Evolutionary conservation across 495 filamentous ascomycete genomes (phyloP).

Genomic region (Hamigera avellanea): DNA sequence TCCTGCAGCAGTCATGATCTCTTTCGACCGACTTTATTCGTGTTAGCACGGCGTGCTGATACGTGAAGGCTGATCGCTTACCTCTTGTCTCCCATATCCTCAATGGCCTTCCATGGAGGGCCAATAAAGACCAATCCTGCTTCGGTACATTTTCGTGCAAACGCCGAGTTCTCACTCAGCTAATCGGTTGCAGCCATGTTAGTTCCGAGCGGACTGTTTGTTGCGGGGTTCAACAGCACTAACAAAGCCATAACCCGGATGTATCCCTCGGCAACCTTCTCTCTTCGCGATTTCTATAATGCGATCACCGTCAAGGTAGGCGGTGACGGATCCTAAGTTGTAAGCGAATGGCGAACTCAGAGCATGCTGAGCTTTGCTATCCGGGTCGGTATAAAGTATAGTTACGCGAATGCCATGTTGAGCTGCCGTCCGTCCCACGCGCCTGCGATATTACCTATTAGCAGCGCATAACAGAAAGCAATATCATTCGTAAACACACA

Average conservation of each 20-base stretch:
- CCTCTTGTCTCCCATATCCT: slow-evolving; percentile 96
- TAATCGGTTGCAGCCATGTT: slow-evolving; percentile 5
- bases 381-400: slow-evolving; percentile 89
- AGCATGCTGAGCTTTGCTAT: slow-evolving; percentile 80
- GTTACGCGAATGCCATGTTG: slow-evolving; percentile 87
- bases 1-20: slow-evolving; percentile 88
- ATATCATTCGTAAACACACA: no score
- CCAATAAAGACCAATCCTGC: slow-evolving; percentile 93
- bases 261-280: slow-evolving; percentile 77
- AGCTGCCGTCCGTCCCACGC: slow-evolving; percentile 77
- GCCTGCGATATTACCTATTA: slow-evolving; percentile 34
- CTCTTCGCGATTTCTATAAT: slow-evolving; percentile 82
- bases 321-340: slow-evolving; percentile 67
- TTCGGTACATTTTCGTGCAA: slow-evolving; percentile 80
- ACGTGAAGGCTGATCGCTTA: slow-evolving; percentile 18
- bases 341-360: slow-evolving; percentile 69
- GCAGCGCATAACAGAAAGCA: no score
- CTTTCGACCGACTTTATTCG: slow-evolving; percentile 55
- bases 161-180: slow-evolving; percentile 82
- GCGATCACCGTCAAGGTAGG: slow-evolving; percentile 84
- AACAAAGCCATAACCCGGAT: slow-evolving; percentile 96
- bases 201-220: no score
- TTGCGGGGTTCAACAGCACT: slow-evolving; percentile 7
- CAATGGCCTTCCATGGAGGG: slow-evolving; percentile 83
- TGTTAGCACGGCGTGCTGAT: no score